phyloP scores from a whole-genome alignment of 345 rosid genomes.

The Ceriops decandra region DNA sequence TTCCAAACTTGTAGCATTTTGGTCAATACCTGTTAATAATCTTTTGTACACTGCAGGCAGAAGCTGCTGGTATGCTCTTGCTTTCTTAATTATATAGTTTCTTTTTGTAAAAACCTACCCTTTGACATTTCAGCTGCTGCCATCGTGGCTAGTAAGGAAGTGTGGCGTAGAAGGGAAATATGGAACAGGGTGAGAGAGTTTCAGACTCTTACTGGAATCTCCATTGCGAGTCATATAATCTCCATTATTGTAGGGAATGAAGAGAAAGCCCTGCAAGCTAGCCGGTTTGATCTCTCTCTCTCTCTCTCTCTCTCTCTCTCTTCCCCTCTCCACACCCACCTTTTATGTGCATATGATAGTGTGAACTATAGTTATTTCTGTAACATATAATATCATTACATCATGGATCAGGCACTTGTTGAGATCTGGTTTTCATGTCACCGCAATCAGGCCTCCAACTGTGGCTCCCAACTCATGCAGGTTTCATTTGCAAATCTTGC shows the following conservation, averaged over 20 bases:
- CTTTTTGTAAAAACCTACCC: slow-evolving; percentile 18
- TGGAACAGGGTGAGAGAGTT: slow-evolving; percentile 83
- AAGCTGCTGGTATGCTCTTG: not conserved
- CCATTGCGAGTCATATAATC: slow-evolving; percentile 68
- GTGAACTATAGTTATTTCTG: not conserved
- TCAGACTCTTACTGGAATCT: slow-evolving; percentile 60
- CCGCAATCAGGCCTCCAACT: slow-evolving; percentile 95
- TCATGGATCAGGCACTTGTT: slow-evolving; percentile 54
- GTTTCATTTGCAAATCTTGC: slow-evolving; percentile 30
- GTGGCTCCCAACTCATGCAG: slow-evolving; percentile 97
- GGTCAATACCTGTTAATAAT: too few relatives aligned
- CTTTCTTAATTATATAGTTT: slow-evolving; percentile 1
- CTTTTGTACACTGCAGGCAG: not conserved
- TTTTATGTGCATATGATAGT: not conserved
- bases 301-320: not conserved
- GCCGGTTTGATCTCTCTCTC: slow-evolving; percentile 42
- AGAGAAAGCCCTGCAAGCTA: slow-evolving; percentile 75
- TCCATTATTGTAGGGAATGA: slow-evolving; percentile 86
- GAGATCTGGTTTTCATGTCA: slow-evolving; percentile 81
- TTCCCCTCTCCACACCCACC: not conserved
- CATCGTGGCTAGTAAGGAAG: slow-evolving; percentile 74
- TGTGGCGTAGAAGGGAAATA: slow-evolving; percentile 78
- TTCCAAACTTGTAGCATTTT: not conserved
- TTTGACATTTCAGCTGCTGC: slow-evolving; percentile 60
- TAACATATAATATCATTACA: slow-evolving; percentile 12